Evolutionary conservation across 139 green algal genomes (phyloP).

Genomic region (Chlorella ohadii): DNA sequence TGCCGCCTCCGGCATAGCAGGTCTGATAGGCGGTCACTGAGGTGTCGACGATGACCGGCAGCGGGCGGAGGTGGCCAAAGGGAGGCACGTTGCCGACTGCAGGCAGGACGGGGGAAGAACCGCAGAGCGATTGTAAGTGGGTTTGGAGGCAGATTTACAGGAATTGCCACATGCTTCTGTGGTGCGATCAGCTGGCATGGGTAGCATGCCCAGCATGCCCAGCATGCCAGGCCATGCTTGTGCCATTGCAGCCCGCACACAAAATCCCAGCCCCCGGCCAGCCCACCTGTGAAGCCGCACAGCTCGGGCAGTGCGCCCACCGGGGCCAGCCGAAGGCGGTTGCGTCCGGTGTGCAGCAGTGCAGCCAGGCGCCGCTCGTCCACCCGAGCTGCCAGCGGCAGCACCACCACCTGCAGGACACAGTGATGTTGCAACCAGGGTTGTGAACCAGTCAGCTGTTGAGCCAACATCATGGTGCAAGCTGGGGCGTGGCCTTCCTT

Average conservation of each 20-base stretch:
- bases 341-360: constrained; percentile 2
- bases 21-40: not conserved
- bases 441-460: too few species aligned
- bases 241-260: too few species aligned
- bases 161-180: too few species aligned
- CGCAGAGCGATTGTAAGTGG: not conserved
- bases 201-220: not conserved
- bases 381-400: not conserved
- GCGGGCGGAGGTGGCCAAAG: constrained; percentile 31
- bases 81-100: constrained; percentile 36
- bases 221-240: too few species aligned
- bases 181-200: too few species aligned
- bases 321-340: constrained; percentile 1
- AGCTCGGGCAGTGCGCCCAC: constrained; percentile 16
- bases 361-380: constrained; percentile 6
- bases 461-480: too few species aligned
- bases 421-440: too few species aligned
- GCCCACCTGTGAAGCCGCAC: constrained; percentile 20
- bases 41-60: constrained; percentile 23
- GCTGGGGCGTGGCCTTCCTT: too few species aligned
- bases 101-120: not conserved
- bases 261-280: too few species aligned
- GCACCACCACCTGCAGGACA: constrained; percentile 24
- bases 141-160: too few species aligned
- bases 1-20: constrained; percentile 23